A percentile compares a stretch with the other conserved stretches of the same genome.
Evolutionary conservation across 2,329 filamentous ascomycete genomes (phyloP).

Genomic region (Trichoderma pleuroti): DNA sequence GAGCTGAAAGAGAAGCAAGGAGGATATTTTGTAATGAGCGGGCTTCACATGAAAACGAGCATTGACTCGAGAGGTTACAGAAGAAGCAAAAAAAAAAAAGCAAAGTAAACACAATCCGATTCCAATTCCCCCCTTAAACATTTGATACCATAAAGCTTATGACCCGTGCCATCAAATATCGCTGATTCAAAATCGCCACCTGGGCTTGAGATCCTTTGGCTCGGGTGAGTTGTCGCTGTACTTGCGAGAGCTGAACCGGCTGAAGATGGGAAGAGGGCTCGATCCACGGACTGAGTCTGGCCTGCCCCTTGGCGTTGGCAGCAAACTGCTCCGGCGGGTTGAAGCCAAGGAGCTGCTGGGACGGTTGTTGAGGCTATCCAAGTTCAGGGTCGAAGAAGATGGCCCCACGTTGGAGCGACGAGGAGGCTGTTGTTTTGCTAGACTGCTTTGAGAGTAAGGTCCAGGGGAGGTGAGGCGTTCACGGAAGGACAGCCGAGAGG

Average conservation of each 20-base stretch:
- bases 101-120: conserved; percentile 10
- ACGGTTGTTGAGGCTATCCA: conserved; percentile 37
- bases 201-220: conserved; percentile 44
- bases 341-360: conserved; percentile 56
- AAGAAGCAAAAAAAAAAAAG: conserved; percentile 2
- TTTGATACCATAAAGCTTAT: neutral
- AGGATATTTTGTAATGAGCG: neutral
- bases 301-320: conserved; percentile 45
- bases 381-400: conserved; percentile 33
- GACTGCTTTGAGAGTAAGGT: conserved; percentile 44
- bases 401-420: conserved; percentile 55
- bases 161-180: neutral
- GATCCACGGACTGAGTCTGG: conserved; percentile 40
- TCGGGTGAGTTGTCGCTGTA: conserved; percentile 37
- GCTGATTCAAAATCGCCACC: conserved; percentile 37
- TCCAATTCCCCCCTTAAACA: neutral
- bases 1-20: conserved; percentile 13
- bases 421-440: conserved; percentile 46
- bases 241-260: conserved; percentile 44
- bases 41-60: conserved; percentile 10
- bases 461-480: conserved; percentile 51
- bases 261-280: conserved; percentile 46
- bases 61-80: neutral
- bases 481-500: conserved; percentile 50
- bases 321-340: conserved; percentile 50